Base-by-base conservation (phyloP, 169 alveolate genomes). In the Perkinsus olseni region DNA sequence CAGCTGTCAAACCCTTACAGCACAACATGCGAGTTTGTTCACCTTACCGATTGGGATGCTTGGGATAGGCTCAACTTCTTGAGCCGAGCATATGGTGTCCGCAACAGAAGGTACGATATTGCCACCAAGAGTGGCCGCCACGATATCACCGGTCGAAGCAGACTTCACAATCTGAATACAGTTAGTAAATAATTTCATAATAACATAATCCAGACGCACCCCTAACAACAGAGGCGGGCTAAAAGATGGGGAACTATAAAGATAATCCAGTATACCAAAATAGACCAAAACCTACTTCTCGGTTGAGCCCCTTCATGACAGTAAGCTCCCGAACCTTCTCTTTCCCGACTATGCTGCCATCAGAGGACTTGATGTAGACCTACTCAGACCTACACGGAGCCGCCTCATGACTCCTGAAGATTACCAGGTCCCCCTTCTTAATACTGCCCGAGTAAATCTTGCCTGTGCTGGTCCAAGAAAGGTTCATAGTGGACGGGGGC, bases 31-130 rank as follows among this genome's bases (percentile, higher is more conserved):
- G n/a, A n/a, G n/a, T n/a, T n/a, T n/a, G n/a, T n/a, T n/a, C n/a
- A n/a, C n/a, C 62, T 17, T 45, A 45, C 62, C 99, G 74, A 98
- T 97, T 24, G 98, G 97, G 10, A 97, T 95, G 24, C 98, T 96
- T 39, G 94, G 95, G 62, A 97, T 38, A n/a, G 98, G 94, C 91
- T 74, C 94, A 8, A 96, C 74, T 38, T 95, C 94, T 91, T 94
- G 93, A 20, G 94, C 51, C 10, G 96, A 93, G 36, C 96, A 91
- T 38, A 96, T 36, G 10, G 98, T 96, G 92, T 97, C 98, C 74
- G 96, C 95, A 38, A 96, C 97, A 34, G 95, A 93, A 4, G 98
- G 98, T 28, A 91, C 92, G 6, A 95, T 48, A n/a, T 97, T 97
- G 91, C 96, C 96, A 91, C 96, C 93, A 74, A 96, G 91, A 91